Conservation (phyloP, 176 grass and related monocot species). For the Stipa capillata region DNA sequence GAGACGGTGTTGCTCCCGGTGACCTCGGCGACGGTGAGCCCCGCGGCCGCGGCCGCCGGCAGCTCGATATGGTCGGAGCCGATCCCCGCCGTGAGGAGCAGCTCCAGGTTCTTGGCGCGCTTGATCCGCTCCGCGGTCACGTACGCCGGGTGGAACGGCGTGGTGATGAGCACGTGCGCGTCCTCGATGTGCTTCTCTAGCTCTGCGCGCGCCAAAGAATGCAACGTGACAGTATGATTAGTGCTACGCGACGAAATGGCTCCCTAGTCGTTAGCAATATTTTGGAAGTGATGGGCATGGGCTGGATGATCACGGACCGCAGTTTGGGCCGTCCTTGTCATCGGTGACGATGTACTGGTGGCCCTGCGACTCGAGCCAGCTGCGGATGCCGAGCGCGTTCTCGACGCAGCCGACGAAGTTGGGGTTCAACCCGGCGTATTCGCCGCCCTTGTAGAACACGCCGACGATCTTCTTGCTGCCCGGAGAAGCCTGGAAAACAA, state of each 20-base stretch:
- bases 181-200: conserved; percentile 48
- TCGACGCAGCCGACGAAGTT: conserved; percentile 73
- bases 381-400: conserved; percentile 43
- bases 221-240: not conserved
- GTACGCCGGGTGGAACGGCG: conserved; percentile 60
- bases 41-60: not conserved
- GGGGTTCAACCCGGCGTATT: conserved; percentile 55
- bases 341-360: conserved; percentile 81
- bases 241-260: not conserved
- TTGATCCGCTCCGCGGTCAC: conserved; percentile 26
- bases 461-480: conserved; percentile 84
- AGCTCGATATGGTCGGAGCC: conserved; percentile 1
- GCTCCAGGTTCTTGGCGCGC: conserved; percentile 35
- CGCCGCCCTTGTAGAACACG: conserved; percentile 77
- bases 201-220: conserved; percentile 5
- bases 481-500: conserved; percentile 28
- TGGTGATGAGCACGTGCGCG: conserved; percentile 43
- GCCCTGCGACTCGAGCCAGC: conserved; percentile 70
- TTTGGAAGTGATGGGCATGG: not conserved
- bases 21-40: conserved; percentile 44
- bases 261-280: not conserved
- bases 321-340: conserved; percentile 78
- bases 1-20: conserved; percentile 57
- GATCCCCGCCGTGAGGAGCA: conserved; percentile 7
- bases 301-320: conserved; percentile 47